These are phyloP conservation scores for Solanum chmielewskii DNA, from an alignment of 257 asterid genomes.

Conservation along the genomic window DNA sequence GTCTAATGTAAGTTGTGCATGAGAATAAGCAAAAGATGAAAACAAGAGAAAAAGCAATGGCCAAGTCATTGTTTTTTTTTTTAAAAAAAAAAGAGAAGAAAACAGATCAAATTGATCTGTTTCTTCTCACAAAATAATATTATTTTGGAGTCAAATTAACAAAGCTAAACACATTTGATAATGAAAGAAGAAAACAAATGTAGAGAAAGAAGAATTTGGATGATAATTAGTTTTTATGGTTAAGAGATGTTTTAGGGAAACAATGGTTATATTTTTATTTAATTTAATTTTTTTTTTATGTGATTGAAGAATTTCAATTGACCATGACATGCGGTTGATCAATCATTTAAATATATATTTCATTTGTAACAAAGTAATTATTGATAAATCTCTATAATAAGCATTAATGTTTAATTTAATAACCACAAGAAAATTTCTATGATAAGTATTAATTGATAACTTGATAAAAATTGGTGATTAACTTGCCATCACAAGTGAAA, in stretches of 20 bases:
- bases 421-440: not conserved
- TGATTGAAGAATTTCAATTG: not conserved
- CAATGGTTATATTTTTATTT: not conserved
- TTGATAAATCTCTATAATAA: too few relatives aligned
- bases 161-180: not conserved
- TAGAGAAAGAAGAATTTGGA: not conserved
- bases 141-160: not conserved
- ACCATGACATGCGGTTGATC: not conserved
- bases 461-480: not conserved
- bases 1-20: conserved; percentile 18
- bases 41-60: conserved; percentile 3
- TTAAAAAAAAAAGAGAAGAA: not conserved
- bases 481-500: not conserved
- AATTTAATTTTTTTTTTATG: not conserved
- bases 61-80: conserved; percentile 11
- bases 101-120: conserved; percentile 4
- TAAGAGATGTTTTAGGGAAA: conserved; percentile 2
- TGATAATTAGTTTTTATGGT: not conserved
- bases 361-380: not conserved
- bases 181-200: not conserved
- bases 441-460: not conserved
- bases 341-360: not conserved
- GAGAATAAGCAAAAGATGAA: not conserved
- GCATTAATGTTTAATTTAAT: too few relatives aligned
- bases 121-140: not conserved